Base-by-base conservation (phyloP, 2,329 filamentous ascomycete species). In the Lojkania enalia region DNA sequence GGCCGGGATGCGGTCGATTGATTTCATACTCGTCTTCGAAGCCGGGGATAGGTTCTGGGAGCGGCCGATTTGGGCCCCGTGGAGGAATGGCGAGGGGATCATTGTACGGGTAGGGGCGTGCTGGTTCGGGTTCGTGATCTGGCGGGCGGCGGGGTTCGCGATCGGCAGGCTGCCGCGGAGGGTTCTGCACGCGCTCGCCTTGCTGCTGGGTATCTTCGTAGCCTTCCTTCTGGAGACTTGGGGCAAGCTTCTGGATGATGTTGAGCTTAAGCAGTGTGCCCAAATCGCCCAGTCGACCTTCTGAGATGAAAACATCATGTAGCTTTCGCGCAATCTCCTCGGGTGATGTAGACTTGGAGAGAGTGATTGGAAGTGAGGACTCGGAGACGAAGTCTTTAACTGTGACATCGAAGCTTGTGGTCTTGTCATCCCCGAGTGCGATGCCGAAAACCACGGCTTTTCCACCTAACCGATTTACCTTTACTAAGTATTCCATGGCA, bases 11-110 rank as follows among this genome's bases (percentile, higher is more conserved):
- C 2, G 80, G 78, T 1, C 84, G 77, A 49, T 88, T 84, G 48
- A 96, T 79, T 51, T 96, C 89, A 60, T 90, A 86, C 62, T 96
- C 90, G 65, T 99, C 92, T 55, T 97, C 94, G 55, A 97, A 97
- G 15, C 83, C 89, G 0, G 94, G 94, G 0, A 92, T 91, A 0
- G 86, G 83, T 55, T 95, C 90, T 54, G 91, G 90, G 13, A 83
- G 63, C 1, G 87, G 87, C 15, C 76, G 76, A 31, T 80, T 76
- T 0, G 79, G 83, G 15, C 19, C 19, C 5, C 54, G 55, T 12
- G 80, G 80, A 1, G 63, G 71, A 14, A 75, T 79, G 9, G 79
- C 82, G 25, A 87, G 77, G n/a, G 82, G 94, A 60, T 86, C 85
- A 35, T 81, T 72, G 52, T 85, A 83, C 0, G 87, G 87, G 52